A percentile compares a stretch with the other conserved stretches of the same genome.
Evolutionary conservation across 805 yeast genomes (phyloP).

Genomic region (Metschnikowia koreensis): DNA sequence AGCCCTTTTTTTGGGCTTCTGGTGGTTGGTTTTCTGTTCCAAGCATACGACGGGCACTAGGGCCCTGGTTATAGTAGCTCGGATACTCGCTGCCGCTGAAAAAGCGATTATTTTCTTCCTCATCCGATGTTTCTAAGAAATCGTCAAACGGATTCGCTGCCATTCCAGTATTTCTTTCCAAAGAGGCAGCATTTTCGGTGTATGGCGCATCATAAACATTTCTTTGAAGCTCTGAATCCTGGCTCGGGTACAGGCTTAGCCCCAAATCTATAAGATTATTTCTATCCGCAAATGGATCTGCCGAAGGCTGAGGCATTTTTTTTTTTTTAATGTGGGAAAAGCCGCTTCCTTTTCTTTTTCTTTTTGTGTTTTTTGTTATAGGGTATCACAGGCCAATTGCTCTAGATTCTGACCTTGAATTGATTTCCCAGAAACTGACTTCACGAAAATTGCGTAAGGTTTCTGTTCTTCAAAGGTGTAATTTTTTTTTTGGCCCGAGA

Average conservation of each 20-base stretch:
- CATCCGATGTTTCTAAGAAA: constrained; percentile 34
- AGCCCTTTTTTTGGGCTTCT: constrained; percentile 19
- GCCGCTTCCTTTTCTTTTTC: not conserved
- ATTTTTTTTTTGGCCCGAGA: not conserved
- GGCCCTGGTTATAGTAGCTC: constrained; percentile 20
- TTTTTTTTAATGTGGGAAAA: too few relatives aligned
- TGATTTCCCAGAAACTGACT: too few relatives aligned
- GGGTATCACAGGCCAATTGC: not conserved
- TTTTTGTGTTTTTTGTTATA: not conserved
- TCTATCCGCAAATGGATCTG: constrained; percentile 21
- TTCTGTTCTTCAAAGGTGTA: not conserved
- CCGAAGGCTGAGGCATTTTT: constrained; percentile 8
- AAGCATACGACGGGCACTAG: constrained; percentile 22
- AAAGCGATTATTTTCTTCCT: constrained; percentile 21
- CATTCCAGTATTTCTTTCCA: not conserved
- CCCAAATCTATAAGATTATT: constrained; percentile 35
- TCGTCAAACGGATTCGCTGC: constrained; percentile 30
- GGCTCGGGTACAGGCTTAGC: constrained; percentile 18
- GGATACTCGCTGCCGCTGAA: constrained; percentile 9
- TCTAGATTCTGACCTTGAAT: too few relatives aligned
- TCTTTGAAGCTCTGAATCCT: constrained; percentile 3
- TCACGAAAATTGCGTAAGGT: too few relatives aligned
- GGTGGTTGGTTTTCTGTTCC: constrained; percentile 23
- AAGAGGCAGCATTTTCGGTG: not conserved
- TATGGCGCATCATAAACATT: not conserved